Evolutionary conservation across 1,284 basidiomycete species (phyloP).

Genomic region (Apiotrichum brassicae): DNA sequence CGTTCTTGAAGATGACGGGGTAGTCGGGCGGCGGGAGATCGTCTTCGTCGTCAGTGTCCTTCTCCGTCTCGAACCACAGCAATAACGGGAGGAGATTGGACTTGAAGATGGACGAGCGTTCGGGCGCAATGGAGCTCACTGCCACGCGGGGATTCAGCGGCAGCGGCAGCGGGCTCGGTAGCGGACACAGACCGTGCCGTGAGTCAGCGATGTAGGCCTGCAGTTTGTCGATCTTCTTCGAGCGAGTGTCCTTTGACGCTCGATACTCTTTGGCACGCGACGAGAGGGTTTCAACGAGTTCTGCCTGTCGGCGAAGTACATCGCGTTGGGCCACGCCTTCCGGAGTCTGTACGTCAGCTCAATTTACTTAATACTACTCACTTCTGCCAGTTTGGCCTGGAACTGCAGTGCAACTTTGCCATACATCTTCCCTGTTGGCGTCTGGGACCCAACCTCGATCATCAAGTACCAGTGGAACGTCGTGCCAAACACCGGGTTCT

Average conservation of each 20-base stretch:
- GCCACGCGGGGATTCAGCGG: constrained; percentile 80
- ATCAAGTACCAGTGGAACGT: constrained; percentile 95
- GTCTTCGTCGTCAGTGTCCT: constrained; percentile 19
- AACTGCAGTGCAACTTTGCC: constrained; percentile 81
- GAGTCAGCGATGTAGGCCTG: constrained; percentile 73
- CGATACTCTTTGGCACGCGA: constrained; percentile 79
- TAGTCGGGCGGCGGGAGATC: constrained; percentile 54
- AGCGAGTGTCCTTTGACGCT: constrained; percentile 81
- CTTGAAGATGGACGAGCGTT: constrained; percentile 94
- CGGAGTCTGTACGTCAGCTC: constrained; percentile 52
- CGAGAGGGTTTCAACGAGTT: constrained; percentile 75
- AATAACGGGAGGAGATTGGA: constrained; percentile 90
- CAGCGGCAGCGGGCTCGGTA: constrained; percentile 67
- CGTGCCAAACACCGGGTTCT: constrained; percentile 79
- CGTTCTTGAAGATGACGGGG: constrained; percentile 96
- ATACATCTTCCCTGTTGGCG: constrained; percentile 83
- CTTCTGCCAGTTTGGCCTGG: constrained; percentile 77
- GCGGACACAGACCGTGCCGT: constrained; percentile 68
- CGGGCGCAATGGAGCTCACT: constrained; percentile 76
- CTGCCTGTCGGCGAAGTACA: constrained; percentile 73
- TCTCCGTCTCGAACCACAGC: constrained; percentile 71
- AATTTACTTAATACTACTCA: constrained; percentile 28
- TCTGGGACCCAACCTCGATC: constrained; percentile 74
- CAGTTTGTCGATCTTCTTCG: constrained; percentile 95
- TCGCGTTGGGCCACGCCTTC: constrained; percentile 72